A percentile compares a stretch with the other conserved stretches of the same genome.
Evolutionary conservation across 768 basidiomycete genomes (phyloP).

Genomic region (Agaricus blazei): DNA sequence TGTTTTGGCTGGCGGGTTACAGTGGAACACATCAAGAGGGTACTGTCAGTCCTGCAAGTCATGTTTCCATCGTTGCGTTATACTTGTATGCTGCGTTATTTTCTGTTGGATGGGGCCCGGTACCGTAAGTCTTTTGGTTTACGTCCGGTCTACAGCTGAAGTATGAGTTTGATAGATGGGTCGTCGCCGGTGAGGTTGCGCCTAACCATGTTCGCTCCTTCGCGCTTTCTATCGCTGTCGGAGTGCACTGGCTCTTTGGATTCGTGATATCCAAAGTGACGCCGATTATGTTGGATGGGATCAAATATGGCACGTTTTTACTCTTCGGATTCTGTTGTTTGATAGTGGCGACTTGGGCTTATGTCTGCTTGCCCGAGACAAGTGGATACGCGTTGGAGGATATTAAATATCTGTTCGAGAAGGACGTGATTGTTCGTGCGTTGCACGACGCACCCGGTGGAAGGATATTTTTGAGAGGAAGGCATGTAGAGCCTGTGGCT

Average conservation of each 20-base stretch:
- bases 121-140: constrained; percentile 23
- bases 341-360: constrained; percentile 37
- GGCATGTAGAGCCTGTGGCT: constrained; percentile 19
- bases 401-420: constrained; percentile 38
- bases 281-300: constrained; percentile 26
- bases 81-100: constrained; percentile 45
- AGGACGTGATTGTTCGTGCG: constrained; percentile 28
- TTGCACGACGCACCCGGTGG: constrained; percentile 38
- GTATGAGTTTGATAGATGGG: constrained; percentile 21
- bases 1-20: constrained; percentile 43
- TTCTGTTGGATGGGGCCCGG: constrained; percentile 34
- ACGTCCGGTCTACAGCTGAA: background rate
- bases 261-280: constrained; percentile 43
- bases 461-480: constrained; percentile 25
- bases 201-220: constrained; percentile 39
- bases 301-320: constrained; percentile 37
- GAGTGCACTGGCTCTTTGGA: constrained; percentile 41
- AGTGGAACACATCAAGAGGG: constrained; percentile 26
- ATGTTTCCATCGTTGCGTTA: constrained; percentile 40
- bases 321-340: constrained; percentile 38
- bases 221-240: constrained; percentile 31
- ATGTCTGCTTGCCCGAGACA: constrained; percentile 44
- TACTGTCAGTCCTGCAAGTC: constrained; percentile 31
- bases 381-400: constrained; percentile 40
- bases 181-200: constrained; percentile 35